Percentiles rank a stretch among this genome's conserved stretches.
Conservation (phyloP, 225 moss, liverwort and hornwort genomes). For the Bryoerythrophyllum caledonicum region DNA sequence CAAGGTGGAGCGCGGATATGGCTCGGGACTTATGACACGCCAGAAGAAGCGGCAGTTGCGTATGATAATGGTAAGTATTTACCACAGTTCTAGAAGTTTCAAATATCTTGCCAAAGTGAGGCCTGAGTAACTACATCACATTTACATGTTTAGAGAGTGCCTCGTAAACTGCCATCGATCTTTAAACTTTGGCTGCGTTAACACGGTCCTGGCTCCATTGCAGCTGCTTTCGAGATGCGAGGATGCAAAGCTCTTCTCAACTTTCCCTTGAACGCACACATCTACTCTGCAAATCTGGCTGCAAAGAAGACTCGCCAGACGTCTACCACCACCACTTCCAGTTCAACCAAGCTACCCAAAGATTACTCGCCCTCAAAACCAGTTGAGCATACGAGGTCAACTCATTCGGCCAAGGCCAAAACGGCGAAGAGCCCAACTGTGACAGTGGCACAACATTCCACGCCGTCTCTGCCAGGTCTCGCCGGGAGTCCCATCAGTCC, state of each 20-base stretch:
- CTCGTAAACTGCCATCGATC: too few species aligned
- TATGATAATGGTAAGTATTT: conserved; percentile 41
- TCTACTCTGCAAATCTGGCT: conserved; percentile 46
- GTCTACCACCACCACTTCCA: background rate
- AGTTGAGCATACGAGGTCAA: background rate
- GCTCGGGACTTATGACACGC: conserved; percentile 56
- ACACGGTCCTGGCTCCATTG: background rate
- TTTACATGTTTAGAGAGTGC: too few species aligned
- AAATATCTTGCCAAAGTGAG: too few species aligned
- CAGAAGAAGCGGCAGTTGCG: conserved; percentile 55
- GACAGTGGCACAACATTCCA: background rate
- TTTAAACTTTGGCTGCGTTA: background rate
- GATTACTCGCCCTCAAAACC: background rate
- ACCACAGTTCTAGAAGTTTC: too few species aligned
- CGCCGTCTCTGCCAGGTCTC: background rate
- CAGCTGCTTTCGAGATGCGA: conserved; percentile 61
- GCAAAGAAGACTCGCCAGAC: conserved; percentile 1
- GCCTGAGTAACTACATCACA: too few species aligned
- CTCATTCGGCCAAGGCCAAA: background rate
- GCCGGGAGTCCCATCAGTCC: background rate
- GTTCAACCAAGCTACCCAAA: background rate
- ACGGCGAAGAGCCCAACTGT: background rate
- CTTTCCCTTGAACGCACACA: conserved; percentile 46
- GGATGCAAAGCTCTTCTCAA: conserved; percentile 56
- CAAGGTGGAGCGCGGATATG: conserved; percentile 53